Evolutionary conservation across 2,329 filamentous ascomycete species (phyloP).

Genomic region (Colletotrichum magnum): DNA sequence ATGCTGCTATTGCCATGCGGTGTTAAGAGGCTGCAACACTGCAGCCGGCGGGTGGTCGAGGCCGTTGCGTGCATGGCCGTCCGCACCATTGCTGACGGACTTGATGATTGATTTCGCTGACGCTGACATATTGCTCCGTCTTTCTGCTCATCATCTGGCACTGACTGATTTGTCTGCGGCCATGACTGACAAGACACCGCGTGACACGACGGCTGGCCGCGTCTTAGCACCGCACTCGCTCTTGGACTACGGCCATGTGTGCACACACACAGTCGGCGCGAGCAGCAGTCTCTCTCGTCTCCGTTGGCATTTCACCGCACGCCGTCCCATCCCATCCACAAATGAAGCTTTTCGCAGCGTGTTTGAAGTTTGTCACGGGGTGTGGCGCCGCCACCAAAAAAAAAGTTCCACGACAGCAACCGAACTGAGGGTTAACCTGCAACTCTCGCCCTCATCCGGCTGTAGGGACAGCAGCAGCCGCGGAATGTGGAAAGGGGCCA

Average conservation of each 20-base stretch:
- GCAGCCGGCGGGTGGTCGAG: slow-evolving; percentile 5
- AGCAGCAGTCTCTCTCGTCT: neutral
- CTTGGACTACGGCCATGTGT: slow-evolving; percentile 3
- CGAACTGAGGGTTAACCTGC: slow-evolving; percentile 10
- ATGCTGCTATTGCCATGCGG: no score
- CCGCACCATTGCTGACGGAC: slow-evolving; percentile 2
- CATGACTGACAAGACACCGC: slow-evolving; percentile 9
- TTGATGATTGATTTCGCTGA: neutral
- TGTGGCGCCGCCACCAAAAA: neutral
- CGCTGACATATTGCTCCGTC: slow-evolving; percentile 27
- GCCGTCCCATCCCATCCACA: neutral
- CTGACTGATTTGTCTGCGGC: slow-evolving; percentile 23
- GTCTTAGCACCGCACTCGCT: slow-evolving; percentile 26
- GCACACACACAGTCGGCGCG: neutral
- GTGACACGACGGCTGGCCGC: slow-evolving; percentile 21
- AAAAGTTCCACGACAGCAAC: slow-evolving; percentile 10
- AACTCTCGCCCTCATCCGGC: no score
- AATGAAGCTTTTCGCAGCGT: slow-evolving; percentile 29
- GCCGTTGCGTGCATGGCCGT: slow-evolving; percentile 3
- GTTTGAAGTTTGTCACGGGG: slow-evolving; percentile 35
- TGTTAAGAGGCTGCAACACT: neutral
- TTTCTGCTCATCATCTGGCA: slow-evolving; percentile 1
- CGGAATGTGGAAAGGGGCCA: neutral
- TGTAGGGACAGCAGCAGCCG: neutral
- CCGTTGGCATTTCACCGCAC: slow-evolving; percentile 7